Conservation (phyloP, 2,329 filamentous ascomycete species). For the Teratosphaeria pseudoeucalypti region DNA sequence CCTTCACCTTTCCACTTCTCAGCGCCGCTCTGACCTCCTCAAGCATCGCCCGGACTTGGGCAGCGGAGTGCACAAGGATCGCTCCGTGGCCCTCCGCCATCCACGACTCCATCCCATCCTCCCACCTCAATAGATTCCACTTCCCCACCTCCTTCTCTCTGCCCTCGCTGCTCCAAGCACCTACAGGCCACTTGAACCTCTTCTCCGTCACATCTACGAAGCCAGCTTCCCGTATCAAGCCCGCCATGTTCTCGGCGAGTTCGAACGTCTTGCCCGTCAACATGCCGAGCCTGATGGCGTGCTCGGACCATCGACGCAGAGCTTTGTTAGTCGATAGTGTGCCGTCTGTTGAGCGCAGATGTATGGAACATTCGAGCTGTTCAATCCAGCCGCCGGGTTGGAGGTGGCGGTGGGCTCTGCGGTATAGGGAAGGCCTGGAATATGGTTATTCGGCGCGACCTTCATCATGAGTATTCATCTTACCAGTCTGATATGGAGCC, state of each 20-base stretch:
- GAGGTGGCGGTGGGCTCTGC: slow-evolving; percentile 27
- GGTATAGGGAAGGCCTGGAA: slow-evolving; percentile 27
- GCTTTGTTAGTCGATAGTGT: slow-evolving; percentile 14
- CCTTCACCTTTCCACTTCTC: slow-evolving; percentile 27
- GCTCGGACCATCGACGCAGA: slow-evolving; percentile 17
- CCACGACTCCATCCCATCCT: slow-evolving; percentile 33
- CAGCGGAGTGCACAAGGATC: slow-evolving; percentile 23
- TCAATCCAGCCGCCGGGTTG: slow-evolving; percentile 34
- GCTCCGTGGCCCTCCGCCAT: slow-evolving; percentile 31
- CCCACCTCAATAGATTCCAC: slow-evolving; percentile 31
- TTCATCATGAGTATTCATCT: slow-evolving; percentile 8
- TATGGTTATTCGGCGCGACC: neutral
- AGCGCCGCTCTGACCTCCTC: slow-evolving; percentile 21
- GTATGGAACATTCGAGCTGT: slow-evolving; percentile 29
- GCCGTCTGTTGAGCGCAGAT: slow-evolving; percentile 20
- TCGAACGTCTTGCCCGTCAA: slow-evolving; percentile 21
- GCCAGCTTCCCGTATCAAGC: slow-evolving; percentile 26
- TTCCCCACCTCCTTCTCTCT: slow-evolving; percentile 30
- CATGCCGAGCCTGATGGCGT: slow-evolving; percentile 13
- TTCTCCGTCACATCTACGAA: slow-evolving; percentile 37
- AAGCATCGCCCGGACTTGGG: slow-evolving; percentile 26
- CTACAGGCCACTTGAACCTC: slow-evolving; percentile 33
- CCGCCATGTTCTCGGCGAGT: slow-evolving; percentile 20
- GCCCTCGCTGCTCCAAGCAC: slow-evolving; percentile 30
- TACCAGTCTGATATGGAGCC: slow-evolving; percentile 33